Percentiles rank a stretch among this genome's conserved stretches.
Conservation (phyloP, 2,329 filamentous ascomycete genomes). For the Pseudogymnoascus sp. region DNA sequence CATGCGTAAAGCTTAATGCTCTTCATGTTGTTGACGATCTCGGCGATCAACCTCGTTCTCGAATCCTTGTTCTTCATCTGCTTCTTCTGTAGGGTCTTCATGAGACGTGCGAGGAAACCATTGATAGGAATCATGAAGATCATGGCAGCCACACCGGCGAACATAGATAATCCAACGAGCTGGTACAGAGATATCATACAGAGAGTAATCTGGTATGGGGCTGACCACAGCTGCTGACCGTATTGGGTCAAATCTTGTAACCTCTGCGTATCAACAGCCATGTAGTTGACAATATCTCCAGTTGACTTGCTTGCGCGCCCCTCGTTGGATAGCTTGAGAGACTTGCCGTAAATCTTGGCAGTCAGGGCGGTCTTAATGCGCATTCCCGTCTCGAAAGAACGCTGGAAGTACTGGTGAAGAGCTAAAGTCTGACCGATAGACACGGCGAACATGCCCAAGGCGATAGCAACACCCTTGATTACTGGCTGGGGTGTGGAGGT, state of each 20-base stretch:
- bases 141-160: conserved; percentile 92
- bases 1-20: conserved; percentile 98
- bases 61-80: conserved; percentile 99
- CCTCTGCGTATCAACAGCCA: conserved; percentile 96
- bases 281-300: conserved; percentile 97
- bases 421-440: conserved; percentile 80
- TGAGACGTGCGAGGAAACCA: conserved; percentile 79
- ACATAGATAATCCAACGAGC: conserved; percentile 89
- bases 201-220: conserved; percentile 89
- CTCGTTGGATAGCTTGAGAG: conserved; percentile 84
- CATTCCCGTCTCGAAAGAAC: conserved; percentile 93
- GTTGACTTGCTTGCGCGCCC: conserved; percentile 82
- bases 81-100: conserved; percentile 88
- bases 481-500: conserved; percentile 59
- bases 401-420: conserved; percentile 96
- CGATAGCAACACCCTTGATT: conserved; percentile 77
- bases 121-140: conserved; percentile 96
- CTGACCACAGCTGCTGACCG: conserved; percentile 90
- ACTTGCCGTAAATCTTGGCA: conserved; percentile 87
- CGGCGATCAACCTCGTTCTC: conserved; percentile 84
- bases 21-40: conserved; percentile 99
- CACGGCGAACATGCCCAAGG: conserved; percentile 82
- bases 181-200: conserved; percentile 96
- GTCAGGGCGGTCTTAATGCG: conserved; percentile 86
- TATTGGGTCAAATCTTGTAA: conserved; percentile 93